These are phyloP conservation scores for Zelopaecilomyces penicillatus DNA, from an alignment of 2,329 filamentous ascomycete species.

Conservation along the genomic window DNA sequence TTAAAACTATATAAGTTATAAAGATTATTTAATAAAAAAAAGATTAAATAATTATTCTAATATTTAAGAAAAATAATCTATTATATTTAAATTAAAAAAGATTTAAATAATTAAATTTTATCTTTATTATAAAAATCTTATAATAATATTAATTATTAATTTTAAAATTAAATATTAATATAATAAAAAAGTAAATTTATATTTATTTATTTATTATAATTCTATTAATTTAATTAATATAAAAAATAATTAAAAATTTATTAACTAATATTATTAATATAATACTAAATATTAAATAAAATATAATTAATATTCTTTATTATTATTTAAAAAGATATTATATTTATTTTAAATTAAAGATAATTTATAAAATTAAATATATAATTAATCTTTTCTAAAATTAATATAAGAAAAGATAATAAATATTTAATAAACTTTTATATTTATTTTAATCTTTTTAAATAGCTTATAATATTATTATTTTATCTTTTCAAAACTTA, in stretches of 20 bases:
- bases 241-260: not conserved
- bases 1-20: not conserved
- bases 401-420: too few species aligned
- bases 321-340: too few species aligned
- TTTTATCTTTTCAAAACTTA: not conserved
- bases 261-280: not conserved
- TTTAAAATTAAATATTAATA: not conserved
- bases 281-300: not conserved
- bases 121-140: not conserved
- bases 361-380: not conserved
- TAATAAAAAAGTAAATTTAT: not conserved
- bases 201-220: not conserved
- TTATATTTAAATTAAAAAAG: not conserved
- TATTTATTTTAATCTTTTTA: not conserved
- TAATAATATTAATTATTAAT: not conserved
- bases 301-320: not conserved
- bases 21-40: not conserved
- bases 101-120: too few species aligned
- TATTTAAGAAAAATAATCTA: too few species aligned
- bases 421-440: too few species aligned
- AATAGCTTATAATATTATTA: not conserved
- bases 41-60: not conserved
- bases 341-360: not conserved
- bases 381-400: slow-evolving; percentile 1
- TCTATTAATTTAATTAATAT: not conserved